Evolutionary conservation across 78 protist species (phyloP), one percentile per base, ranked within the genome.

Genomic region (Bigelowiella natans): DNA sequence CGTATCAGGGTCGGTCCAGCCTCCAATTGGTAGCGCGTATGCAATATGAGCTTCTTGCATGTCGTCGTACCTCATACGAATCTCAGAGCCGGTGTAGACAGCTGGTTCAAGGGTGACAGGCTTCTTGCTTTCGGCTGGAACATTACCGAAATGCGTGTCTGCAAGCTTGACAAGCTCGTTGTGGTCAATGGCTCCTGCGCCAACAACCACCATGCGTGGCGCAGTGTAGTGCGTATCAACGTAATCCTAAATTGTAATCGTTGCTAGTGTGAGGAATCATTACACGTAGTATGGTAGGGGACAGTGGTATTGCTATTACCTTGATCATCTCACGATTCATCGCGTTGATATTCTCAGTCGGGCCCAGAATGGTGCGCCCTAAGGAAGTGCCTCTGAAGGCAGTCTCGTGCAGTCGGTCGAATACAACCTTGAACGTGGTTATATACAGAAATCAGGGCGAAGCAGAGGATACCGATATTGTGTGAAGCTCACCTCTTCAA

Each of bases 311-410:
- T 7, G 34, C 73, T 26, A 7, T 51, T 51, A 51, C 73, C 73
- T 31, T 83, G 86, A 7, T 7, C 86, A 83, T 28, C 30, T 29
- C 2, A 83, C 11, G 36, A 26, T 26, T 28, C 37, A 28, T 28
- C 7, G 39, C 26, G 36, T 91, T 36, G 91, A 96, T 96, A 93
- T 95, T 96, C 64, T 94, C 91, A 39, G 40, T 92, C 64, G 97
- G 95, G 34, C 99, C 99, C 39, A 97, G 92, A 87, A 97, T 97
- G 39, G 98, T 97, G 31, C 95, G 84, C 37, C 95, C 97, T n/a
- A 97, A 93, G 29, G 96, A 85, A 7, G 93, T 73, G 40, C 94
- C 96, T 82, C 93, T 94, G 95, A 88, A 97, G 30, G 97, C 97
- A 1, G 94, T 90, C 38, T 92, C 91, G 85, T 98, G 99, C 87